These are phyloP conservation scores for Candida caryicola DNA, from an alignment of 805 yeast genomes.

Conservation along the genomic window DNA sequence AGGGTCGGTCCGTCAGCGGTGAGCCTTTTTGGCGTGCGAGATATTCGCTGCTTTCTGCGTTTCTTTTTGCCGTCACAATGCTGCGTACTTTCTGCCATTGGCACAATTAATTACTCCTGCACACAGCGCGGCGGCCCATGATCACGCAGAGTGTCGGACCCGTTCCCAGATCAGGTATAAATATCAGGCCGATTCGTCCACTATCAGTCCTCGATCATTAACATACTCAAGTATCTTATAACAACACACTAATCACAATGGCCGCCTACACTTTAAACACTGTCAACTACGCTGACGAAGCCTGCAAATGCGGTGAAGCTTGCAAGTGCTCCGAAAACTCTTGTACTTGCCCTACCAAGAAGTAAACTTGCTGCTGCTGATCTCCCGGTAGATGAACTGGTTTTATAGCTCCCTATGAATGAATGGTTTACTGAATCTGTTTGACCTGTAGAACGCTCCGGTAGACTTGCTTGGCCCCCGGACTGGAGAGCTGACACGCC, in stretches of 20 bases:
- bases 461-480: no score
- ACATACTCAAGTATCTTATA: slow-evolving; percentile 4
- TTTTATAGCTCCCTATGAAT: no score
- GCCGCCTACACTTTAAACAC: slow-evolving; percentile 6
- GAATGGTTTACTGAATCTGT: no score
- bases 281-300: slow-evolving; percentile 7
- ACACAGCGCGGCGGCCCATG: neutral
- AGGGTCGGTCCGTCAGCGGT: no score
- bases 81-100: neutral
- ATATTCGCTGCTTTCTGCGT: neutral
- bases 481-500: no score
- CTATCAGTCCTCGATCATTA: neutral
- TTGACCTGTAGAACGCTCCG: no score
- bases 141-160: neutral
- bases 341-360: slow-evolving; percentile 5
- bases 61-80: neutral
- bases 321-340: slow-evolving; percentile 7
- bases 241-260: neutral
- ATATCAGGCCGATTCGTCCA: neutral
- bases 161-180: slow-evolving; percentile 5
- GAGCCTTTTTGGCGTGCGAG: neutral
- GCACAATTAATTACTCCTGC: slow-evolving; percentile 1
- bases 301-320: slow-evolving; percentile 6
- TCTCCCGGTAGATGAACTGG: no score
- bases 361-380: slow-evolving; percentile 7